phyloP scores from a whole-genome alignment of 1,139 yeast genomes.

The Tardiomyces blankii region DNA sequence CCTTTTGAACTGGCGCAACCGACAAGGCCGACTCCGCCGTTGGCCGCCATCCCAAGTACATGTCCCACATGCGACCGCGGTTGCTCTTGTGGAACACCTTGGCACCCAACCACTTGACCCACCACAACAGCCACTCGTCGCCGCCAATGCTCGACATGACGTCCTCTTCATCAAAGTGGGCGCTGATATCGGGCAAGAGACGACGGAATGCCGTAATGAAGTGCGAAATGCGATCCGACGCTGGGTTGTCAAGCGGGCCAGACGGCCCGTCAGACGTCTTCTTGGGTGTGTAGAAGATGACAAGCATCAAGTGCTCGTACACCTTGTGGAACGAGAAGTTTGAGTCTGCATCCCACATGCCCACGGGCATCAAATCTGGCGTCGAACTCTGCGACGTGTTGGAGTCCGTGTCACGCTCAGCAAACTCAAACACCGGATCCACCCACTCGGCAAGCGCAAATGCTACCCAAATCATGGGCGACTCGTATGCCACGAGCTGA shows the following conservation, averaged over 20 bases:
- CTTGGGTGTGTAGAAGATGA: slow-evolving; percentile 55
- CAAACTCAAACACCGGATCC: slow-evolving; percentile 39
- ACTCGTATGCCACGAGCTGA: slow-evolving; percentile 60
- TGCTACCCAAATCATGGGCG: slow-evolving; percentile 81
- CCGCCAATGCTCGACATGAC: slow-evolving; percentile 49
- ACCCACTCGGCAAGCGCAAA: slow-evolving; percentile 84
- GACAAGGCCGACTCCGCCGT: slow-evolving; percentile 2
- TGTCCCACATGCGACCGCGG: slow-evolving; percentile 85
- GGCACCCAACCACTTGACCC: slow-evolving; percentile 90
- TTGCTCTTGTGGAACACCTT: slow-evolving; percentile 76
- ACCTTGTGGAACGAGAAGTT: slow-evolving; percentile 39
- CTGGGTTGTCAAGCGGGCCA: slow-evolving; percentile 17
- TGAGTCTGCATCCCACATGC: slow-evolving; percentile 12
- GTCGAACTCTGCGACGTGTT: slow-evolving; percentile 5
- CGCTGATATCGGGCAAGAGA: slow-evolving; percentile 64
- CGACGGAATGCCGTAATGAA: slow-evolving; percentile 58
- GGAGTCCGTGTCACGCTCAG: slow-evolving; percentile 1
- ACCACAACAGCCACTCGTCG: slow-evolving; percentile 90
- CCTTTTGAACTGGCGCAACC: slow-evolving; percentile 8
- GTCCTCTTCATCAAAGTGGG: slow-evolving; percentile 73
- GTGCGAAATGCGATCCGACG: slow-evolving; percentile 51
- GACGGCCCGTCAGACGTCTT: slow-evolving; percentile 20
- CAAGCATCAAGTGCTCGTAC: slow-evolving; percentile 66
- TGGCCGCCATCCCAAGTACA: slow-evolving; percentile 64
- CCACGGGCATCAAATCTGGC: slow-evolving; percentile 13